Percentiles rank a stretch among this genome's conserved stretches.
Evolutionary conservation across 495 filamentous ascomycete genomes (phyloP).

Genomic region (Penicillium samsonianum): DNA sequence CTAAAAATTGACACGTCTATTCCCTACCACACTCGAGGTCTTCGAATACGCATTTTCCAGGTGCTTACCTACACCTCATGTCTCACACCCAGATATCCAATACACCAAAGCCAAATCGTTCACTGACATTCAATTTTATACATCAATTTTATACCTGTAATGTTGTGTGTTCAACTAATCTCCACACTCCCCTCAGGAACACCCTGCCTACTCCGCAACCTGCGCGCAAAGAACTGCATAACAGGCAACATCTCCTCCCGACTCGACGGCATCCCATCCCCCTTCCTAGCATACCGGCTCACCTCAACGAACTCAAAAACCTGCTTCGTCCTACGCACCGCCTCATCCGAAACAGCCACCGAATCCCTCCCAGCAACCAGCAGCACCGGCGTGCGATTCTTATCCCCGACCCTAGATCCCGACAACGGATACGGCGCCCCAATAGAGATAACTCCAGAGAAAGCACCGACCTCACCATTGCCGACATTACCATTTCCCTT

Average conservation of each 20-base stretch:
- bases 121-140: not conserved
- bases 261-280: slow-evolving; percentile 81
- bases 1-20: not conserved
- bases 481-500: slow-evolving; percentile 18
- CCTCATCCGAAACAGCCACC: slow-evolving; percentile 61
- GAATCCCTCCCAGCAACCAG: slow-evolving; percentile 67
- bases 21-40: not conserved
- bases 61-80: not conserved
- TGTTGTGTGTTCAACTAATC: slow-evolving; percentile 34
- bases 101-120: too few species aligned
- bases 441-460: slow-evolving; percentile 71
- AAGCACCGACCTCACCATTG: slow-evolving; percentile 23
- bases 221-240: slow-evolving; percentile 87
- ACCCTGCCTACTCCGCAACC: slow-evolving; percentile 65
- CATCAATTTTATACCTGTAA: not conserved
- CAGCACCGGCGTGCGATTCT: slow-evolving; percentile 71
- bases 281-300: slow-evolving; percentile 68
- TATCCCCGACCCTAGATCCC: slow-evolving; percentile 36
- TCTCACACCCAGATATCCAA: not conserved
- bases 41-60: not conserved
- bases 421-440: slow-evolving; percentile 69
- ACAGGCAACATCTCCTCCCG: slow-evolving; percentile 88
- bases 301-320: slow-evolving; percentile 74
- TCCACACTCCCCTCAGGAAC: slow-evolving; percentile 63
- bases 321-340: slow-evolving; percentile 60